A percentile compares a stretch with the other conserved stretches of the same genome.
These are phyloP conservation scores for Phytophthora pluvialis DNA, from an alignment of 352 stramenopile species.

Conservation along the genomic window DNA sequence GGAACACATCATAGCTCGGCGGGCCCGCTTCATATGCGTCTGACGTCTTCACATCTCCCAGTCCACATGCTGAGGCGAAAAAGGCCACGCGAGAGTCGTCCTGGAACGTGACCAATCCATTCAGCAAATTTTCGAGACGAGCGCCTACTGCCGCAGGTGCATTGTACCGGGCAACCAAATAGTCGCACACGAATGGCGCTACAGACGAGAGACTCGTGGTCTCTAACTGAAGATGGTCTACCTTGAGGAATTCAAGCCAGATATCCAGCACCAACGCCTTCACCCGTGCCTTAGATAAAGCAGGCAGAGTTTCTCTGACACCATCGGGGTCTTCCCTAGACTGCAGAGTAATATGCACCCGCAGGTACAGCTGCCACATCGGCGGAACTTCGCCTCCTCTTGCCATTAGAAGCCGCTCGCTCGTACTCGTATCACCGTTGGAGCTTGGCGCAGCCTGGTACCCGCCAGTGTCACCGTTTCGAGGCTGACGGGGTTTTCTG, in stretches of 20 bases:
- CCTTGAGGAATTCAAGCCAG: constrained; percentile 79
- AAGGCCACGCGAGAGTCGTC: constrained; percentile 69
- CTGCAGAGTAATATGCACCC: constrained; percentile 26
- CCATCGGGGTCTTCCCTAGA: constrained; percentile 22
- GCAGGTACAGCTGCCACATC: constrained; percentile 51
- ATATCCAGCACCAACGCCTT: constrained; percentile 67
- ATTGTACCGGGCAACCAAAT: constrained; percentile 65
- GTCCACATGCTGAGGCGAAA: constrained; percentile 60
- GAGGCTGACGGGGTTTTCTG: constrained; percentile 28
- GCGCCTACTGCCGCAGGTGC: constrained; percentile 51
- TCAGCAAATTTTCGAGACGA: constrained; percentile 60
- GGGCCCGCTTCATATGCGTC: constrained; percentile 11
- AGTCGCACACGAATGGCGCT: constrained; percentile 77
- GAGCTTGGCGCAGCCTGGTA: constrained; percentile 6
- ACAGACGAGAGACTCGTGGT: constrained; percentile 57
- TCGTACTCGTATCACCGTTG: constrained; percentile 16
- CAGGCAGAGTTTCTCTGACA: constrained; percentile 24
- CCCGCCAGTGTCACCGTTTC: constrained; percentile 16
- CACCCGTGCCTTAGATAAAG: constrained; percentile 39
- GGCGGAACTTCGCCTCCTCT: constrained; percentile 36
- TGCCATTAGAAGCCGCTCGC: constrained; percentile 18
- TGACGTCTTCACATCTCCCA: constrained; percentile 25
- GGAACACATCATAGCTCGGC: constrained; percentile 62
- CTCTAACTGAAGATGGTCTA: constrained; percentile 65
- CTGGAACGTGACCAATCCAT: constrained; percentile 42